These are phyloP conservation scores for Ramaria sp. DNA, from an alignment of 768 basidiomycete genomes.

Conservation along the genomic window DNA sequence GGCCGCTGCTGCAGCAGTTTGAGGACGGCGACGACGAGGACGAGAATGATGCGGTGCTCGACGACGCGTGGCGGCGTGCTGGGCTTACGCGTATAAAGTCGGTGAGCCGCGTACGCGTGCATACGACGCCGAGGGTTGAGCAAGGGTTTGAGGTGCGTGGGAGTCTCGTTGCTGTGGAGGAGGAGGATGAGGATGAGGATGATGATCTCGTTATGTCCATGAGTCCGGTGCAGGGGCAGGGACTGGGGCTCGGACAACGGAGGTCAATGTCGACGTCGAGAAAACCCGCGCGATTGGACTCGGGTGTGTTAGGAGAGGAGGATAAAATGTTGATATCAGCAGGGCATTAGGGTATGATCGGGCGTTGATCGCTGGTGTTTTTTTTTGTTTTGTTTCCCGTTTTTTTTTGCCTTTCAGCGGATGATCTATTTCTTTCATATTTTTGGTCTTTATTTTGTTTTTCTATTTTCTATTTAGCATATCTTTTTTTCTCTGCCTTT, in stretches of 20 bases:
- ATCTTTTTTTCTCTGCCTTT: background rate
- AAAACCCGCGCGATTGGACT: background rate
- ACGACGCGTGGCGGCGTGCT: background rate
- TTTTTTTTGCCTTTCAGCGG: background rate
- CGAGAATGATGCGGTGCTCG: constrained; percentile 1
- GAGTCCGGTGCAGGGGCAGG: no score
- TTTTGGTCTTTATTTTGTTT: background rate
- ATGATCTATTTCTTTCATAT: background rate
- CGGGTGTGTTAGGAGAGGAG: background rate
- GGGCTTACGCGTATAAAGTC: constrained; percentile 7
- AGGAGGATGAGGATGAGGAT: background rate
- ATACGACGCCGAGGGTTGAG: constrained; percentile 7
- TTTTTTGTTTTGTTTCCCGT: no score
- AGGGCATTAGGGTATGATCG: background rate
- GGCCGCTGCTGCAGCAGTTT: no score
- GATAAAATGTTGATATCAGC: background rate
- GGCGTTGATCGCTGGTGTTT: background rate
- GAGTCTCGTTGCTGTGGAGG: background rate
- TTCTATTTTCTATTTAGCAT: background rate
- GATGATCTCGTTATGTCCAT: background rate
- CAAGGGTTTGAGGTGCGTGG: constrained; percentile 8
- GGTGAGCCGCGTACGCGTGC: constrained; percentile 5
- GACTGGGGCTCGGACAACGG: background rate
- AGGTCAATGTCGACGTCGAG: background rate
- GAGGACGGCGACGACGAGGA: background rate